Evolutionary conservation across 1,284 basidiomycete species (phyloP), one percentile per base, ranked within the genome.

Genomic region (Tilletia caries): DNA sequence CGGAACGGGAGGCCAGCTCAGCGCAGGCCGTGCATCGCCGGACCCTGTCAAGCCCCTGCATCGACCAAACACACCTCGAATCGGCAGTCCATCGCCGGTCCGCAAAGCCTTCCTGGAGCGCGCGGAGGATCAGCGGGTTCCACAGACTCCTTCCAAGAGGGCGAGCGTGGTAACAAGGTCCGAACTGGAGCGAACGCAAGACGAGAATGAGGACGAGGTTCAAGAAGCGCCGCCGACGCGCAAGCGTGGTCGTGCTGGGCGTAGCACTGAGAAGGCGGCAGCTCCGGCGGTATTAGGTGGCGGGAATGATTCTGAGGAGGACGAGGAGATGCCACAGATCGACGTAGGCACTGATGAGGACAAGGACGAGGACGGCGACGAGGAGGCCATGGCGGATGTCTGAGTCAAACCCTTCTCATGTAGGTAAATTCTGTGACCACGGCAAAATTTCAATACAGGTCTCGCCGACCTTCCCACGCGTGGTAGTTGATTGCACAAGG

Each of bases 261-360:
- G n/a, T n/a, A n/a, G n/a, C n/a, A n/a, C n/a, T n/a, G n/a, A n/a
- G n/a, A n/a, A n/a, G n/a, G n/a, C 37, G 37, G 37, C 37, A 41
- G 37, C 15, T 41, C 37, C 37, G n/a, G n/a, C n/a, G n/a, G n/a
- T n/a, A n/a, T 15, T 41, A 1, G 18, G 29, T 34, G 58, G 13
- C 32, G 58, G 10, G 29, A 29, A 62, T 13, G 58, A 62, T 37
- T 37, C 58, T 3, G 29, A 33, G 8, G 48, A 50, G 18, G 48
- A 50, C 20, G 58, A 62, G 32, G 58, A 62, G 6, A 62, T 62
- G 58, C 58, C 58, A 8, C 32, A 62, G 58, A 62, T 62, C 23
- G 58, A 62, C 32, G 3, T 62, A 29, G 58, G 32, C 20, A 20
- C 58, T 13, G 58, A 62, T 23, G 32, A 34, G 15, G 58, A 62